Conservation (phyloP, 345 rosid genomes). For the Eucalyptus cloeziana region DNA sequence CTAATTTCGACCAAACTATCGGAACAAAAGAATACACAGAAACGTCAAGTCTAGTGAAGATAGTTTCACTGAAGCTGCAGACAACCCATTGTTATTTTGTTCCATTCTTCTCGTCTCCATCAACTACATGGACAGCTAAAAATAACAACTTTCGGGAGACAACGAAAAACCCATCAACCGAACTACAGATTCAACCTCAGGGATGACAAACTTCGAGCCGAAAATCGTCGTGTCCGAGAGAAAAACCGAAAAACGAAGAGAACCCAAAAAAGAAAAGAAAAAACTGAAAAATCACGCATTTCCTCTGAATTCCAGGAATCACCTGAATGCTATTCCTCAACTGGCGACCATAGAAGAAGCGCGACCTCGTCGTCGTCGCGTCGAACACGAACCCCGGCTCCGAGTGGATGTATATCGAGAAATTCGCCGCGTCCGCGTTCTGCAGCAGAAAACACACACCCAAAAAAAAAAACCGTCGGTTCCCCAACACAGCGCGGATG, state of each 20-base stretch:
- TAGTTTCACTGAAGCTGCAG: background rate
- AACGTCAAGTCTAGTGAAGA: background rate
- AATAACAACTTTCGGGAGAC: background rate
- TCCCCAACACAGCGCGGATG: background rate
- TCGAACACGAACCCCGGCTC: conserved; percentile 72
- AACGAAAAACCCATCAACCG: background rate
- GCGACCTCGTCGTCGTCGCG: conserved; percentile 56
- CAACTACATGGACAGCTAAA: background rate
- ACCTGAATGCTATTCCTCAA: conserved; percentile 62
- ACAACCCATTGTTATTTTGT: background rate
- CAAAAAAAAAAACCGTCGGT: background rate
- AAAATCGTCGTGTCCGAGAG: background rate
- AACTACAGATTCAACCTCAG: background rate
- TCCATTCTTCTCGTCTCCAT: background rate
- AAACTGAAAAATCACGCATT: background rate
- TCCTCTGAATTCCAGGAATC: background rate
- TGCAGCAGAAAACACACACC: background rate
- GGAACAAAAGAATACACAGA: background rate
- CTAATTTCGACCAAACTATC: background rate
- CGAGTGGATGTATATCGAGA: conserved; percentile 68
- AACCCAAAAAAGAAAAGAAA: background rate
- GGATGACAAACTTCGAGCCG: background rate
- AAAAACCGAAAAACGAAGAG: background rate
- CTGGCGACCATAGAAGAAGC: conserved; percentile 66
- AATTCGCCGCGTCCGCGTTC: conserved; percentile 48